Evolutionary conservation across 1,284 basidiomycete species (phyloP), one percentile per base, ranked within the genome.

Genomic region (Apiotrichum laibachii): DNA sequence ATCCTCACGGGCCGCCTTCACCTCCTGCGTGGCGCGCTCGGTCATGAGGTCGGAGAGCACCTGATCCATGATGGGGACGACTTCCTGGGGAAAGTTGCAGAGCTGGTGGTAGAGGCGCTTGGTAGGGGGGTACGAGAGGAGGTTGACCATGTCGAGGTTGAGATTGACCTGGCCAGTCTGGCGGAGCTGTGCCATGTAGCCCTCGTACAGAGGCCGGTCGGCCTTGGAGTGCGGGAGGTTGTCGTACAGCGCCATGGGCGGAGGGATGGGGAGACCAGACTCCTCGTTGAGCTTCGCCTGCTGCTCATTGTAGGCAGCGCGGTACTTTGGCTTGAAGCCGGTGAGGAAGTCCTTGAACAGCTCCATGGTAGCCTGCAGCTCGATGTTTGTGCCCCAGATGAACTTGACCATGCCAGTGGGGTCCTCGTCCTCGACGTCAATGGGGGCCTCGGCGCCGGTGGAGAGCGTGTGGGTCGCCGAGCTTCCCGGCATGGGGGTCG

Each of bases 341-440:
- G 85, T 85, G 57, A 99, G 79, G 76, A 98, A 98, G 50, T 90
- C 86, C 50, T 87, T 85, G 81, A 98, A 98, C 33, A 87, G 79
- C 70, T 88, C 87, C 90, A 97, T 96, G 13, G 89, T 89, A 76
- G 96, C 90, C 7, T 85, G 83, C 22, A 98, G 84, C 66, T 90
- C 89, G 63, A 99, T 92, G 2, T 88, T 93, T 1, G 95, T 99
- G 40, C 95, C 95, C 95, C 95, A 98, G 67, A 98, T 92, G 26
- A 88, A 92, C 60, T 90, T 89, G 61, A 78, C 76, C 50, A 90
- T 87, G 60, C 89, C 88, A 15, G 69, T 73, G 21, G 63, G 69
- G 18, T 65, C 69, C 15, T 64, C 66, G n/a, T 33, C 51, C 64
- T 31, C 26, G 11, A 55, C 64, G 18, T 45, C 1, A 80, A 82